Conservation (phyloP, 768 basidiomycete species). For the Hysterangium stoloniferum region DNA sequence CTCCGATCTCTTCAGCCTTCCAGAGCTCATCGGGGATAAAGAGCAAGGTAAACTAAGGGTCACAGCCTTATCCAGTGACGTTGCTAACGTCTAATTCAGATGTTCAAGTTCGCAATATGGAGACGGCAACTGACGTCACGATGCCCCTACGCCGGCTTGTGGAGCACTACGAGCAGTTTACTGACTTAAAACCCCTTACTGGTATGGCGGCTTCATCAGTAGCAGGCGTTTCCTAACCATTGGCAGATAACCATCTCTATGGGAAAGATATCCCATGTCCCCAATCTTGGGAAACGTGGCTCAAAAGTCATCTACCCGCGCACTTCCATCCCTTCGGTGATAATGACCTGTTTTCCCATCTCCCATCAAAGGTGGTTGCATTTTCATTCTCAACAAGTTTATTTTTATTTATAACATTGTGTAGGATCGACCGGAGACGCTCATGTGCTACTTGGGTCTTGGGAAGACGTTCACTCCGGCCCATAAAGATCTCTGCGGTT, state of each 20-base stretch:
- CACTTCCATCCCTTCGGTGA: constrained; percentile 42
- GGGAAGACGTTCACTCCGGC: constrained; percentile 80
- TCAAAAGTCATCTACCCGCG: constrained; percentile 46
- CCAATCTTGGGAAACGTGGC: constrained; percentile 52
- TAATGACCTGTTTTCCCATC: constrained; percentile 50
- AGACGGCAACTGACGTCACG: constrained; percentile 3
- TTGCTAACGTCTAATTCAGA: neutral
- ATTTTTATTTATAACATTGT: constrained; percentile 3
- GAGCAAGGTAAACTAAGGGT: constrained; percentile 21
- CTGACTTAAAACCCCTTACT: neutral
- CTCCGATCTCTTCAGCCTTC: constrained; percentile 41
- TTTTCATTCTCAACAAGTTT: constrained; percentile 8
- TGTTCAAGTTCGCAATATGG: constrained; percentile 1
- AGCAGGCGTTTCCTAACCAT: neutral
- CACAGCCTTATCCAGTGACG: no score
- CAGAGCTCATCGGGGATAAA: constrained; percentile 40
- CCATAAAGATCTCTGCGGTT: constrained; percentile 80
- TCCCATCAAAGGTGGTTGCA: constrained; percentile 42
- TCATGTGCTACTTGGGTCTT: constrained; percentile 81
- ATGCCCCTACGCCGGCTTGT: constrained; percentile 4
- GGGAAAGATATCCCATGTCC: constrained; percentile 77
- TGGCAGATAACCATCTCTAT: constrained; percentile 21
- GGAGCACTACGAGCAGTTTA: neutral
- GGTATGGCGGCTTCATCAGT: neutral
- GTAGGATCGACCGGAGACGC: constrained; percentile 59